Percentiles rank a stretch among this genome's conserved stretches.
Conservation (phyloP, 108 stramenopile species). For the Mediolabrus comicus region DNA sequence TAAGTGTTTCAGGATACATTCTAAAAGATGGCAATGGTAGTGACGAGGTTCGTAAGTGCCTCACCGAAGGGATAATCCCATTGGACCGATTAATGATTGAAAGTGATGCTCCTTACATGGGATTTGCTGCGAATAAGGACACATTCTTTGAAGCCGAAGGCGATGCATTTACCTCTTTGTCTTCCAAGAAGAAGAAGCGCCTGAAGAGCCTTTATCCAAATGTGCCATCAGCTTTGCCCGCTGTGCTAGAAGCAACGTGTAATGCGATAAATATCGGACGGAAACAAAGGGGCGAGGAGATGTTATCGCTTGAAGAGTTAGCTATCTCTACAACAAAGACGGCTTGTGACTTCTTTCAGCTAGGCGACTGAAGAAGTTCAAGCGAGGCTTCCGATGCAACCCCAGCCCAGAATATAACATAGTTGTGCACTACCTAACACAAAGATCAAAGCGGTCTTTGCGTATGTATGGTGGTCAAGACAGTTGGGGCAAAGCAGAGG, state of each 20-base stretch:
- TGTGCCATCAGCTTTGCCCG: slow-evolving; percentile 55
- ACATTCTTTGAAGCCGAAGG: slow-evolving; percentile 54
- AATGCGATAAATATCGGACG: slow-evolving; percentile 42
- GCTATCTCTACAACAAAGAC: slow-evolving; percentile 50
- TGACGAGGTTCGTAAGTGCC: slow-evolving; percentile 53
- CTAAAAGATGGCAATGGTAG: slow-evolving; percentile 44
- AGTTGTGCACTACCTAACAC: too few relatives aligned
- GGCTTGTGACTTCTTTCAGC: slow-evolving; percentile 52
- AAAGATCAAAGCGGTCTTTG: too few relatives aligned
- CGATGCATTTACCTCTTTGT: slow-evolving; percentile 37
- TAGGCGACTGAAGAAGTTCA: too few relatives aligned
- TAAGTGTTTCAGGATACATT: slow-evolving; percentile 67
- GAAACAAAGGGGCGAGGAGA: slow-evolving; percentile 15
- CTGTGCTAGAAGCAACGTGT: slow-evolving; percentile 53
- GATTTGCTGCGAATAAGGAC: slow-evolving; percentile 61
- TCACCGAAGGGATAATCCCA: slow-evolving; percentile 64
- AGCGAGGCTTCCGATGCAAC: too few relatives aligned
- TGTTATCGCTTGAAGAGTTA: slow-evolving; percentile 40
- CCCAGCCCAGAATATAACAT: too few relatives aligned
- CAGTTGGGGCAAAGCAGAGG: too few relatives aligned
- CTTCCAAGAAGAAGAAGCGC: slow-evolving; percentile 72
- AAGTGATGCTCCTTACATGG: slow-evolving; percentile 91
- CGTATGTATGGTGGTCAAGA: too few relatives aligned
- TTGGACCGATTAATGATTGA: slow-evolving; percentile 80
- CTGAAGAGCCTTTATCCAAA: slow-evolving; percentile 77